Evolutionary conservation across 2,329 filamentous ascomycete species (phyloP).

Genomic region (Nannizziopsis barbatae): DNA sequence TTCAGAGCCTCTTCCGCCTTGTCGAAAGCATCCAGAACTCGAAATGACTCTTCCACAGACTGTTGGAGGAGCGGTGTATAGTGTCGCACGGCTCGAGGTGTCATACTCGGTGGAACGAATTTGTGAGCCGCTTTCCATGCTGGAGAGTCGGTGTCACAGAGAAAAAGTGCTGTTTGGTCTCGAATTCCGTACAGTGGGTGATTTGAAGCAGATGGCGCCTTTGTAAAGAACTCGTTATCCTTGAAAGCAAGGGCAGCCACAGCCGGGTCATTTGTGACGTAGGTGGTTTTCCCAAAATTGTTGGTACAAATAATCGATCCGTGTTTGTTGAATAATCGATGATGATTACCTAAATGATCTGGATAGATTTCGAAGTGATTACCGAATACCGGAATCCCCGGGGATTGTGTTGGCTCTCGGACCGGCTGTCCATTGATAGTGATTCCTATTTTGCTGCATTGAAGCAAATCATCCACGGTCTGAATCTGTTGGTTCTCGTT

Average conservation of each 20-base stretch:
- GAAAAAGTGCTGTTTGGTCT: conserved; percentile 23
- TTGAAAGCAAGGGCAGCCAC: conserved; percentile 38
- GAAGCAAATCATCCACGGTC: no score
- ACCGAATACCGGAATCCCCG: conserved; percentile 34
- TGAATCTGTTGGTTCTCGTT: no score
- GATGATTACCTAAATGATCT: conserved; percentile 48
- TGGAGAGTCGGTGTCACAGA: conserved; percentile 24
- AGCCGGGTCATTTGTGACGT: conserved; percentile 42
- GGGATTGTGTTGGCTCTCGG: conserved; percentile 20
- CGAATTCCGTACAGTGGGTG: conserved; percentile 25
- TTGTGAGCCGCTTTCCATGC: conserved; percentile 44
- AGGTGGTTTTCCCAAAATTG: conserved; percentile 42
- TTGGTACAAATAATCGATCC: conserved; percentile 44
- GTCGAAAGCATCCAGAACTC: conserved; percentile 41
- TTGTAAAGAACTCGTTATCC: conserved; percentile 45
- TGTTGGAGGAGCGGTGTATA: conserved; percentile 51
- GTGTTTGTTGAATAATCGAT: conserved; percentile 44
- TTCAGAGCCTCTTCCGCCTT: conserved; percentile 36
- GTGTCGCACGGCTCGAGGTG: conserved; percentile 50
- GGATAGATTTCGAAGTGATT: conserved; percentile 47
- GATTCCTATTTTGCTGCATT: conserved; percentile 15
- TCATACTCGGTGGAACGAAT: conserved; percentile 49
- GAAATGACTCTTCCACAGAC: conserved; percentile 42
- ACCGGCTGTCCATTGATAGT: conserved; percentile 24
- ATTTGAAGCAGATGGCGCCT: conserved; percentile 20